Evolutionary conservation across 495 filamentous ascomycete species (phyloP), one percentile per base, ranked within the genome.

Genomic region (Xylaria palmicola): DNA sequence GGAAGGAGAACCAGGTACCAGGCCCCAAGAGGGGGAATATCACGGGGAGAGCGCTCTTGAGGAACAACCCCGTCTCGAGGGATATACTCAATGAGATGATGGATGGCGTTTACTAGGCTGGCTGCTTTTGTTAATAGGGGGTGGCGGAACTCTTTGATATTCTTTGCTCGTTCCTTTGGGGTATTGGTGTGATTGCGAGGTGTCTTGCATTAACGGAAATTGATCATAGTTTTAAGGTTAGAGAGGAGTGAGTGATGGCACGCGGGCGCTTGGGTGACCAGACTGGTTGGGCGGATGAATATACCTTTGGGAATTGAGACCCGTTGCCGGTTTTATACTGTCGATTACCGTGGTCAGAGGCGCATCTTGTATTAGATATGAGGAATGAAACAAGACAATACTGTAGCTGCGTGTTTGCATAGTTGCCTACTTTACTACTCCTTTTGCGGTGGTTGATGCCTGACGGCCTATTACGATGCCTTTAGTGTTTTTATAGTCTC

Each of bases 81-180:
- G 77, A 82, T 73, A 79, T 82, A 32, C 57, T 80, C 54, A 80
- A 82, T 59, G 79, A 82, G 54, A 70, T 80, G 67, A 73, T 69
- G 26, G 72, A 71, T 56, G 75, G 75, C 6, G 58, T 68, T 12
- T 76, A 68, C 49, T 72, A 51, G 55, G 6, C 19, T 27, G 39
- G 0, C 27, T 29, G 43, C 12, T 41, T 41, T 52, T 52, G 1
- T 52, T 52, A 40, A 15, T 15, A 15, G 37, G 37, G n/a, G 37
- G 9, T 4, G 37, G 5, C 3, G 37, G 6, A 15, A 15, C 9
- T 9, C 3, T 40, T 4, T 3, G 8, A 24, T 3, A 13, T 26
- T 27, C 17, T 22, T 34, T 32, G 9, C 13, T 34, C 12, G 5
- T 49, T 45, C 5, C 41, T 45, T 8, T 6, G 19, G 44, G 15